Evolutionary conservation across 345 rosid species (phyloP).

Genomic region (Linum tenue): DNA sequence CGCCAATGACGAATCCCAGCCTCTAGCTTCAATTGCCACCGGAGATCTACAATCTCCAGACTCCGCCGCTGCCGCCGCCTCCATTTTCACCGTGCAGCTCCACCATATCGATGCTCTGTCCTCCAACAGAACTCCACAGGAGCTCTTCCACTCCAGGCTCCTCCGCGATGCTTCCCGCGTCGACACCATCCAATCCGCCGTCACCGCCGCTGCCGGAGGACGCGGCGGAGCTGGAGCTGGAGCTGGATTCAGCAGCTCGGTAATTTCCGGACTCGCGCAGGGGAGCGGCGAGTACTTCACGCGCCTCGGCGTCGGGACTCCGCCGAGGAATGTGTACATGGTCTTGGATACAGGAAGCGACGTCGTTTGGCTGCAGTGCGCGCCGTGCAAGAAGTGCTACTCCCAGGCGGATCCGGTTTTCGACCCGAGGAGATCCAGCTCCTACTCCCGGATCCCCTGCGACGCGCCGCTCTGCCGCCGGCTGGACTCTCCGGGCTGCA

Average conservation of each 20-base stretch:
- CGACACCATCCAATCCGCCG: conserved; percentile 26
- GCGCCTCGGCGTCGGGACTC: conserved; percentile 88
- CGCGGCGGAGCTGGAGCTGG: background rate
- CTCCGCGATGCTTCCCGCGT: conserved; percentile 63
- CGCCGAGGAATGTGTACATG: conserved; percentile 69
- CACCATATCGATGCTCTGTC: conserved; percentile 79
- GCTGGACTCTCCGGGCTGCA: conserved; percentile 22
- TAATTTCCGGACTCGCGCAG: conserved; percentile 80
- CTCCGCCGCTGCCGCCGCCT: conserved; percentile 10
- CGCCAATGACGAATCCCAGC: too few relatives aligned
- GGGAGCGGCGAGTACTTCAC: conserved; percentile 98
- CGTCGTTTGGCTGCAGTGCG: conserved; percentile 89
- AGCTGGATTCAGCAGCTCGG: conserved; percentile 23
- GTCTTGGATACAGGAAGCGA: conserved; percentile 95
- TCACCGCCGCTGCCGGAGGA: background rate
- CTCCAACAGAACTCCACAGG: conserved; percentile 36
- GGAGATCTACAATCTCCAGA: conserved; percentile 14
- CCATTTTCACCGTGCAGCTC: conserved; percentile 35
- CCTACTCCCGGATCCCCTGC: conserved; percentile 54
- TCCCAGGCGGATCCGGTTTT: conserved; percentile 79
- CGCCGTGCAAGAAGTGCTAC: conserved; percentile 83
- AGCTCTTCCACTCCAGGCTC: conserved; percentile 64
- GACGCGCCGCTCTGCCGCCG: conserved; percentile 28
- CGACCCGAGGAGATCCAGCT: conserved; percentile 61
- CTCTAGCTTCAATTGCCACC: too few relatives aligned